Evolutionary conservation across 139 green algal species (phyloP), one percentile per base, ranked within the genome.

Genomic region (Asterochloris erici): DNA sequence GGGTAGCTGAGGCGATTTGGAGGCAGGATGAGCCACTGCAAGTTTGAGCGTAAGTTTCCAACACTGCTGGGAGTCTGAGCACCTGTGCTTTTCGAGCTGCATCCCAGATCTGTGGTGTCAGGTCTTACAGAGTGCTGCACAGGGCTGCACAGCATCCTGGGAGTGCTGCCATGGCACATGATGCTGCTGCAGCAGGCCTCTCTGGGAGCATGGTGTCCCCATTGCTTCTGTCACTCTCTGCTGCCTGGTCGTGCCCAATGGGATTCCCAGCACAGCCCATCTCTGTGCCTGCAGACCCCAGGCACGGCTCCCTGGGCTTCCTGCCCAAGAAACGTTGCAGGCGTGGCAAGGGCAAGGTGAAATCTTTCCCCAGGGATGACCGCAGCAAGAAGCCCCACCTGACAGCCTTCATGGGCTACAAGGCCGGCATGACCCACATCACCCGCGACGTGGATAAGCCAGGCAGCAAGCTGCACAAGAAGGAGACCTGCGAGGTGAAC

Each of bases 401-500:
- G 29, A 99, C 97, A 24, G 96, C 94, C 82, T 99, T 99, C 92
- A 96, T 99, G 84, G 97, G 95, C 82, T 92, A 92, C 90, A 96
- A 95, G 89, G 92, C 94, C 74, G 96, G 97, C 90, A 98, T 97
- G 93, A 99, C 97, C 66, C 97, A 99, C 94, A 98, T 99, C 83
- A 81, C 98, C 62, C 96, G 97, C 79, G 97, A 99, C 80, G 97
- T 99, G 70, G 97, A 99, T 79, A 98, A 98, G 94, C 96, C 96
- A 13, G 97, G 97, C 82, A 98, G 94, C 89, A 99, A 99, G 94
- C 91, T 98, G 77, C 97, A 99, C 93, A 99, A 99, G 95, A 99
- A 99, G 96, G 97, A 99, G 94, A 93, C 94, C 16, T 95, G 90
- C 87, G 97, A 99, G 93, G 38, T 71, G 66, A 9, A 23, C 9